phyloP scores from a whole-genome alignment of 2,329 filamentous ascomycete species.

The Aspergillus luchuensis region DNA sequence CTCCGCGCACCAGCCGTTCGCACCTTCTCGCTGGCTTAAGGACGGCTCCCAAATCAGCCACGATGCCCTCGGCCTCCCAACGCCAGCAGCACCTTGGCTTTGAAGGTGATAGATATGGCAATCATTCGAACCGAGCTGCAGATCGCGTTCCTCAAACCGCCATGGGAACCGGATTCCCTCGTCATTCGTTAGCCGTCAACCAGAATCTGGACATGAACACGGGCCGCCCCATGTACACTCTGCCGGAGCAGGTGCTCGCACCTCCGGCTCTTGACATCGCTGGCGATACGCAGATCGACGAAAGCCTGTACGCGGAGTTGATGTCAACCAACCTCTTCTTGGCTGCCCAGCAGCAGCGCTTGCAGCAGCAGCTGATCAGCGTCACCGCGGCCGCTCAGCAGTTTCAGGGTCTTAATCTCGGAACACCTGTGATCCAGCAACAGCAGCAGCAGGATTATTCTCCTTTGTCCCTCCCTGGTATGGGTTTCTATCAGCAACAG shows the following conservation, averaged over 20 bases:
- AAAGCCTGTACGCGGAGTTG: constrained; percentile 81
- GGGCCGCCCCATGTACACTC: constrained; percentile 63
- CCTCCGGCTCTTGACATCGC: constrained; percentile 76
- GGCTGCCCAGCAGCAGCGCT: constrained; percentile 88
- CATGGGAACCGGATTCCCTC: constrained; percentile 56
- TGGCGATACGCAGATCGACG: constrained; percentile 75
- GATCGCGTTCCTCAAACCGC: constrained; percentile 61
- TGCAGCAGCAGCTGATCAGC: constrained; percentile 87
- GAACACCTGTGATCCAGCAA: constrained; percentile 43
- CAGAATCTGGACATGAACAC: constrained; percentile 43
- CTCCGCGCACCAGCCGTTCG: constrained; percentile 89
- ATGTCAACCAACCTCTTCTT: constrained; percentile 90
- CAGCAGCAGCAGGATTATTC: constrained; percentile 56
- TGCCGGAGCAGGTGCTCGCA: constrained; percentile 70
- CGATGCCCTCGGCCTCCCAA: constrained; percentile 67
- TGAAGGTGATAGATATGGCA: constrained; percentile 52
- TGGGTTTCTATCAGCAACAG: constrained; percentile 66
- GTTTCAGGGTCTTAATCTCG: constrained; percentile 75
- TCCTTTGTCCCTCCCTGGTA: constrained; percentile 54
- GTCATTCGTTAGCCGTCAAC: constrained; percentile 42
- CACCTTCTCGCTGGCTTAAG: constrained; percentile 91
- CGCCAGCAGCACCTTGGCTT: constrained; percentile 57
- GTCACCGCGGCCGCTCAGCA: constrained; percentile 83
- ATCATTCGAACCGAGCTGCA: constrained; percentile 45
- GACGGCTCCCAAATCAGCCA: constrained; percentile 86